These are phyloP conservation scores for Jaltomata sinuosa DNA, from an alignment of 257 asterid species.

Conservation along the genomic window DNA sequence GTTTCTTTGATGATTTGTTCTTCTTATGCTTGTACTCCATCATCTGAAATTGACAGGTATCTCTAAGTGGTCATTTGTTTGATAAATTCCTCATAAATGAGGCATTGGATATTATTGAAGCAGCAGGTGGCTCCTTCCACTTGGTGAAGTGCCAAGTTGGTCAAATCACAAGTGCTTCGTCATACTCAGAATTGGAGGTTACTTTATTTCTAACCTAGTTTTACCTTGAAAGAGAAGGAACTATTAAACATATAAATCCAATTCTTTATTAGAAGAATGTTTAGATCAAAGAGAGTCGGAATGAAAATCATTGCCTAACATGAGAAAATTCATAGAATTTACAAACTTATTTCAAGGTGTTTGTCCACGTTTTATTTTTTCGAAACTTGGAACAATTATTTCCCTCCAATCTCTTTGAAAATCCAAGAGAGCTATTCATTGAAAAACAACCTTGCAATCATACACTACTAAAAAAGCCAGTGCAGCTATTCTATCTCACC, in stretches of 20 bases:
- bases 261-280: neutral
- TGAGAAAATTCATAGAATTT: neutral
- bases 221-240: neutral
- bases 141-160: slow-evolving; percentile 92
- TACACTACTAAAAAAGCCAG: neutral
- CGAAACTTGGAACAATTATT: neutral
- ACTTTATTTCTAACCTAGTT: slow-evolving; percentile 6
- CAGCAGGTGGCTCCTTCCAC: slow-evolving; percentile 95
- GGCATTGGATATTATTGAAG: slow-evolving; percentile 93
- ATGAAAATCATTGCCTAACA: neutral
- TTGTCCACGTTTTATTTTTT: neutral
- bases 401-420: neutral
- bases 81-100: slow-evolving; percentile 84
- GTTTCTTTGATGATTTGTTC: neutral
- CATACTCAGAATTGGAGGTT: slow-evolving; percentile 93
- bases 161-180: slow-evolving; percentile 53
- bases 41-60: slow-evolving; percentile 42
- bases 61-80: slow-evolving; percentile 92
- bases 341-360: neutral
- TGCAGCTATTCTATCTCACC: neutral
- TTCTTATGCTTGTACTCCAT: neutral
- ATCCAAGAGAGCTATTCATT: neutral
- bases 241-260: neutral
- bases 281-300: neutral
- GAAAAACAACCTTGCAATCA: neutral